phyloP scores from a whole-genome alignment of 2,329 filamentous ascomycete species.

The Tolypocladium nubicola region DNA sequence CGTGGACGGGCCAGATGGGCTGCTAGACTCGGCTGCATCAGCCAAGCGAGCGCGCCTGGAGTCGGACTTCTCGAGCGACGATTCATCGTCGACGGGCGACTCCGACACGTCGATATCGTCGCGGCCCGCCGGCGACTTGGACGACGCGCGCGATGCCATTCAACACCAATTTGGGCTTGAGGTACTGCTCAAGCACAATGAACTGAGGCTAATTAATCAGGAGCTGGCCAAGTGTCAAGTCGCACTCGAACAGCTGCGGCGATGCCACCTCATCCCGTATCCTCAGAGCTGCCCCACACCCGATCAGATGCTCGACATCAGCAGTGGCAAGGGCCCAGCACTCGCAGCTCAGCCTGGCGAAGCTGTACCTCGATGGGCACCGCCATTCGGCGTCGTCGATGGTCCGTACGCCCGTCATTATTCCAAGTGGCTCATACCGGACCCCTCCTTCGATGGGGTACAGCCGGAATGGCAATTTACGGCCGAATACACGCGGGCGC shows the following conservation, averaged over 20 bases:
- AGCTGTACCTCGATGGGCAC: conserved; percentile 62
- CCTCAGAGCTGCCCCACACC: conserved; percentile 60
- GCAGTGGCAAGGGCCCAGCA: conserved; percentile 63
- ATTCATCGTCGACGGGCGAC: neutral
- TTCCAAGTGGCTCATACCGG: conserved; percentile 86
- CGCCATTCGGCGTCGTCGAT: conserved; percentile 83
- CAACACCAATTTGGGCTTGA: conserved; percentile 84
- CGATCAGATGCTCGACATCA: conserved; percentile 58
- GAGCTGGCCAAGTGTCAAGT: conserved; percentile 93
- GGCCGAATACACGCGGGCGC: conserved; percentile 29
- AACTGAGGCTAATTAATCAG: conserved; percentile 87
- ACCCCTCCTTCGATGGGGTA: conserved; percentile 72
- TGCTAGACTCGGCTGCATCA: conserved; percentile 13
- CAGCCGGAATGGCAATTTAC: conserved; percentile 35
- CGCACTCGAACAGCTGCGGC: conserved; percentile 83
- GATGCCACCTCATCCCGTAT: conserved; percentile 87
- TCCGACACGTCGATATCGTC: neutral
- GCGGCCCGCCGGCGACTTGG: conserved; percentile 22
- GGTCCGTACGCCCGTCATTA: conserved; percentile 93
- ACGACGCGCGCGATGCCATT: conserved; percentile 59
- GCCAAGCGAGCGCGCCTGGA: conserved; percentile 33
- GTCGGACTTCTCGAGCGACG: conserved; percentile 5
- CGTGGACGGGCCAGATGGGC: conserved; percentile 18
- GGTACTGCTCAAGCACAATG: conserved; percentile 87
- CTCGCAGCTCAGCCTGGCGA: conserved; percentile 51